Base-by-base conservation (phyloP, 495 filamentous ascomycete genomes). In the Lasiosphaeris hirsuta region DNA sequence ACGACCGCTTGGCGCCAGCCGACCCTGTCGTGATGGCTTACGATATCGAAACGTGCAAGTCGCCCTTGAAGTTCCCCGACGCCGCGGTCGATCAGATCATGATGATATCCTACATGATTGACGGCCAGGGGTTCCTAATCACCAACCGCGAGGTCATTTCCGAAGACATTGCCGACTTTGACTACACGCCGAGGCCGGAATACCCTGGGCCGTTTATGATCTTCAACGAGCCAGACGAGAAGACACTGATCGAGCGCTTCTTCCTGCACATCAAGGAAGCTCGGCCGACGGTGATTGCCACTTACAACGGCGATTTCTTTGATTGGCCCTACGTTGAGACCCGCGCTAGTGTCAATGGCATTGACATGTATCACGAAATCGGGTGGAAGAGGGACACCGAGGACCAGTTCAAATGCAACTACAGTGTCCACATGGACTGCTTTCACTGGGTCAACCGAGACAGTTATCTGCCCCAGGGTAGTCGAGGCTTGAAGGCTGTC, bases 71-170 rank as follows among this genome's bases (percentile, higher is more conserved):
- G 70, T 99, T 99, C 67, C 94, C 94, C n/a, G 95, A 97, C 68
- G 87, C 94, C 0, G 80, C 90, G 2, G 86, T 96, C 61, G 94
- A 99, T 74, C 94, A 96, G 72, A 86, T 99, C 63, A 99, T 99
- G 93, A 99, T 99, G 94, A 95, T 99, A 63, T 97, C 95, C 13
- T 99, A 97, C 75, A 99, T 99, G 94, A 97, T 99, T 61, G 94
- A 99, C 64, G 94, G 95, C 1, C 93, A 96, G 73, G 94, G 94
- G 11, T 97, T 99, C 68, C 75, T 99, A 6, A 97, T 99, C 68
- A 99, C 95, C 6, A 99, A 99, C 69, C 84, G 95, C 60, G 93
- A 97, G 71, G 95, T 99, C 55, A 90, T 99, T 10, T 96, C 95
- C 0, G 92, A 97, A 69, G 92, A 99, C 68, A 99, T 99, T 62